Base-by-base conservation (phyloP, 495 filamentous ascomycete species). In the Tuber melanosporum region DNA sequence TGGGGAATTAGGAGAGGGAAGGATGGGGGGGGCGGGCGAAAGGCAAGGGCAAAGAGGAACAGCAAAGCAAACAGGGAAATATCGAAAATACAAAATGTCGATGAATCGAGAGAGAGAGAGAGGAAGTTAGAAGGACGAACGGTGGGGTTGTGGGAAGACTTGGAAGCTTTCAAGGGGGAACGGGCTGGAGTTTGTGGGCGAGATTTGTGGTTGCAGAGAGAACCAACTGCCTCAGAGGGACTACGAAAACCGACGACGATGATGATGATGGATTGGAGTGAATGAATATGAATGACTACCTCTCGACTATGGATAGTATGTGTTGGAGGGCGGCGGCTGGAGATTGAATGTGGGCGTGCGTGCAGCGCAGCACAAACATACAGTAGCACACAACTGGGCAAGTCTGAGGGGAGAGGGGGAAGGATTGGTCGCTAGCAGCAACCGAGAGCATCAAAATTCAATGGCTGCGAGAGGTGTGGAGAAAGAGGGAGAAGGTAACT, bases 131-230 rank as follows among this genome's bases (percentile, higher is more conserved):
- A 42, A 46, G 9, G 52, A 32, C 19, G 62, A 19, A 69, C 32
- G 75, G 62, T 72, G 71, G 26, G 49, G 75, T 42, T 73, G 70
- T 69, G 76, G 52, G 71, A 62, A 49, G 62, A 74, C 20, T 44
- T 57, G 22, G 45, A 12, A 39, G 32, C 8, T 17, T 71, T 46
- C 66, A 72, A 41, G 36, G 74, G 47, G 75, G 75, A n/a, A 9
- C 49, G 22, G 3, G 49, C 0, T 26, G n/a, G 49, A 22, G 49
- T n/a, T 57, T 57, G 49, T 57, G 49, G 20, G 47, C 20, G 20
- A n/a, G 49, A 22, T n/a, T 57, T 57, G 22, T n/a, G 57, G 57
- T 32, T 66, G 57, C 26, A 32, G 57, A 66, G 57, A n/a, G 57
- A 66, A 32, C 12, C 57, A 66, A 66, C 57, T 32, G 12, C 22